Evolutionary conservation across 192 early-diverging fungal genomes (phyloP).

Genomic region (Podila epigama): DNA sequence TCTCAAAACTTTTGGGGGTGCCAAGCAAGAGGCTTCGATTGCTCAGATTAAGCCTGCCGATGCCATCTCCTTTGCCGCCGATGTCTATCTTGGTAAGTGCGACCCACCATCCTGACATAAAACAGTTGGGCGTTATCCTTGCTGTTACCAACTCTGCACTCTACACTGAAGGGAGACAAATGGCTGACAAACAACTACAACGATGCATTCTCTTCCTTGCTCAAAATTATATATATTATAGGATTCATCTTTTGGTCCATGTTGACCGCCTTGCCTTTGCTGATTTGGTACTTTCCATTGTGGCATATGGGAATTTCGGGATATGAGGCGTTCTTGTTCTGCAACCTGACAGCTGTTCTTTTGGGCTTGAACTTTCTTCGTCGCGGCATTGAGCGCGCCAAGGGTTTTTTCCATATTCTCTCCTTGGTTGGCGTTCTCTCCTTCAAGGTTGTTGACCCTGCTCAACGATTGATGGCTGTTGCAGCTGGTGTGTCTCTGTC

Average conservation of each 20-base stretch:
- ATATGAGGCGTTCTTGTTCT: conserved; percentile 75
- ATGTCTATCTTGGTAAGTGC: conserved; percentile 68
- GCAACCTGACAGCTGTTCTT: conserved; percentile 63
- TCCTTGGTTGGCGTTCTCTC: conserved; percentile 70
- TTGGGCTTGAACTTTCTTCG: conserved; percentile 66
- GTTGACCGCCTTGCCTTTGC: conserved; percentile 72
- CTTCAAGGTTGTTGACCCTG: conserved; percentile 65
- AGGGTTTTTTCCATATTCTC: conserved; percentile 60
- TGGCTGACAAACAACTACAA: no score
- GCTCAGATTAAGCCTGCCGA: conserved; percentile 26
- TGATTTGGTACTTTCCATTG: conserved; percentile 84
- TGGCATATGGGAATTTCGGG: conserved; percentile 90
- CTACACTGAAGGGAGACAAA: no score
- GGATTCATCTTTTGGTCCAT: conserved; percentile 87
- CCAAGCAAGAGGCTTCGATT: conserved; percentile 1
- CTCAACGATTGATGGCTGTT: conserved; percentile 62
- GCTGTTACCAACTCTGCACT: not conserved
- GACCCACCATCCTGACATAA: not conserved
- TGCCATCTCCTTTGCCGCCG: conserved; percentile 60
- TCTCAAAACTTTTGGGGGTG: conserved; percentile 43
- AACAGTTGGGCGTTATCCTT: not conserved
- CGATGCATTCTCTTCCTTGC: not conserved
- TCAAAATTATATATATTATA: conserved; percentile 8
- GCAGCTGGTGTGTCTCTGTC: conserved; percentile 65
- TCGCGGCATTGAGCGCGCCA: conserved; percentile 57